phyloP scores from a whole-genome alignment of 768 basidiomycete genomes.

The Sarcomyxa edulis region DNA sequence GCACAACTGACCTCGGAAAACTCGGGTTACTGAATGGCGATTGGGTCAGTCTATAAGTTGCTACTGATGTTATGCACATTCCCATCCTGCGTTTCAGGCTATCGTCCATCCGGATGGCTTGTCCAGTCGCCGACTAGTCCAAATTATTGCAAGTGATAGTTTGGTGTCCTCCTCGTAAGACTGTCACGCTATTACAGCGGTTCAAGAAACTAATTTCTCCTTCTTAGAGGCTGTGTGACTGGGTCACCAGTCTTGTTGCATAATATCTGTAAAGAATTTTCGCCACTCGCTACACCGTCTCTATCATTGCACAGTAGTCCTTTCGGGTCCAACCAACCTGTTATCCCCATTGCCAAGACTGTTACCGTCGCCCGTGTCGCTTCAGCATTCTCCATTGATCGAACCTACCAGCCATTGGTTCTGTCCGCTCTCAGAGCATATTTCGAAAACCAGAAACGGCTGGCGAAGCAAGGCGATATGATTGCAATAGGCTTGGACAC shows the following conservation, averaged over 20 bases:
- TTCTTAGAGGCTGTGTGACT: constrained; percentile 32
- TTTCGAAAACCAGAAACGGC: constrained; percentile 47
- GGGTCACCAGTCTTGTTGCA: constrained; percentile 49
- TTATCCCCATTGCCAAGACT: constrained; percentile 61
- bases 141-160: constrained; percentile 48
- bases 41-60: constrained; percentile 49
- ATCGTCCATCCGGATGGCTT: constrained; percentile 35
- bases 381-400: constrained; percentile 64
- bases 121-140: constrained; percentile 45
- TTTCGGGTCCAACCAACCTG: constrained; percentile 52
- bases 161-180: constrained; percentile 31
- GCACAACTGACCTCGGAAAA: constrained; percentile 56
- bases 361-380: constrained; percentile 79
- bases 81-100: constrained; percentile 32
- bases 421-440: constrained; percentile 56
- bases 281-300: constrained; percentile 10
- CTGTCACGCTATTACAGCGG: constrained; percentile 9
- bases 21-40: constrained; percentile 70
- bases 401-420: constrained; percentile 57
- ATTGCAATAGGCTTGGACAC: constrained; percentile 61
- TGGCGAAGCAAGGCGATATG: constrained; percentile 73
- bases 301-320: constrained; percentile 48
- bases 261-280: constrained; percentile 37
- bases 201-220: constrained; percentile 2
- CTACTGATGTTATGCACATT: constrained; percentile 1